A percentile compares a stretch with the other conserved stretches of the same genome.
These are phyloP conservation scores for Aureobasidium mangrovei DNA, from an alignment of 2,329 filamentous ascomycete species.

Conservation along the genomic window DNA sequence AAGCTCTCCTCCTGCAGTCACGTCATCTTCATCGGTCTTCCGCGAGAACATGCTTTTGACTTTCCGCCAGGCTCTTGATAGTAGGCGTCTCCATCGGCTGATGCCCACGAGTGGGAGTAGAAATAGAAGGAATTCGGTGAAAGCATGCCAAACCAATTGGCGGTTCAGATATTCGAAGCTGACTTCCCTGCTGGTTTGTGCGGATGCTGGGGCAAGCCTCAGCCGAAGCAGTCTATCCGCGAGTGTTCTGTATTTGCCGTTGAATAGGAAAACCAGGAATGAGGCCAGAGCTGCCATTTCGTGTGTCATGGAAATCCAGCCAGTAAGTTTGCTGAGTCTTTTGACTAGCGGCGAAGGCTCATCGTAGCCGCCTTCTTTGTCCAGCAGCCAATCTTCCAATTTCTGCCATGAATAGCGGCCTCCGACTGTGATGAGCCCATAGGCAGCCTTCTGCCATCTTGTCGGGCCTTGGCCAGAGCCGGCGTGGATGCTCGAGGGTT, in stretches of 20 bases:
- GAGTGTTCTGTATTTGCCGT: slow-evolving; percentile 83
- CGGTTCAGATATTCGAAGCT: slow-evolving; percentile 97
- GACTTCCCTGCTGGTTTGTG: slow-evolving; percentile 80
- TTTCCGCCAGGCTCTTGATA: slow-evolving; percentile 78
- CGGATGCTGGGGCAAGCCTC: slow-evolving; percentile 74
- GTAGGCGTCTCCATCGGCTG: slow-evolving; percentile 81
- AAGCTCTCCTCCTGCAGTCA: slow-evolving; percentile 53
- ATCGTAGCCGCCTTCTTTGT: slow-evolving; percentile 67
- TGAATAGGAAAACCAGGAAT: slow-evolving; percentile 83
- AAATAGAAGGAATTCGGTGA: slow-evolving; percentile 97
- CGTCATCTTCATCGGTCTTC: slow-evolving; percentile 39
- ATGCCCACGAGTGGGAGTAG: slow-evolving; percentile 95
- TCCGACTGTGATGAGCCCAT: slow-evolving; percentile 77
- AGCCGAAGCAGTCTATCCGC: slow-evolving; percentile 78
- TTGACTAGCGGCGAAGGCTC: slow-evolving; percentile 42
- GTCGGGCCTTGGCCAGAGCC: slow-evolving; percentile 49
- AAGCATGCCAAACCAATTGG: slow-evolving; percentile 98
- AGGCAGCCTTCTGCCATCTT: slow-evolving; percentile 72
- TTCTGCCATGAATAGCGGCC: slow-evolving; percentile 86
- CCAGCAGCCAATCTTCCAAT: slow-evolving; percentile 80
- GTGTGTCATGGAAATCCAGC: slow-evolving; percentile 61
- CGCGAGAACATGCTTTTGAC: slow-evolving; percentile 51
- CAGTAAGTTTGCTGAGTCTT: slow-evolving; percentile 59
- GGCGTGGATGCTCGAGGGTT: slow-evolving; percentile 18
- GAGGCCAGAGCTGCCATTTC: slow-evolving; percentile 74